These are phyloP conservation scores for Coemansia sp. DNA, from an alignment of 192 early-diverging fungal genomes.

Conservation along the genomic window DNA sequence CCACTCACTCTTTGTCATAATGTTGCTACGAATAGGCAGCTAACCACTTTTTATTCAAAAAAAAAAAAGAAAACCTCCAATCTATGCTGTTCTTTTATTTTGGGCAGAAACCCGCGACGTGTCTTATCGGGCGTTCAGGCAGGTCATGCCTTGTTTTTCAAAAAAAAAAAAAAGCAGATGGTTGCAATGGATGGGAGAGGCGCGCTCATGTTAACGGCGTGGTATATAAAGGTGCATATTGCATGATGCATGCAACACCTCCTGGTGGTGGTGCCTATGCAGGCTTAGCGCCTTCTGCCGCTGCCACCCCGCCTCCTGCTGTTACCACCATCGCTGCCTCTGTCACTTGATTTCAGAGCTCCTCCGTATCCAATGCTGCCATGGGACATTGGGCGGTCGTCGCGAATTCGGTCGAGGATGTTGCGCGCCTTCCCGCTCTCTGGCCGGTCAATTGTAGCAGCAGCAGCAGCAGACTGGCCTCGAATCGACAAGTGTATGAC, in stretches of 20 bases:
- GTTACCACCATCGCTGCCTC: neutral
- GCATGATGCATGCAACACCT: neutral
- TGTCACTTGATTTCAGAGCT: neutral
- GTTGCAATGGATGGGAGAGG: neutral
- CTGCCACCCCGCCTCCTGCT: constrained; percentile 17
- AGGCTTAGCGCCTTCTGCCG: constrained; percentile 4
- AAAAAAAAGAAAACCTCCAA: neutral
- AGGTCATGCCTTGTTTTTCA: neutral
- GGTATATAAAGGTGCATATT: neutral
- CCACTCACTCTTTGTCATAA: neutral
- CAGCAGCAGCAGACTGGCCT: constrained; percentile 7
- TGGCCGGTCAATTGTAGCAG: neutral
- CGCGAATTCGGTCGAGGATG: constrained; percentile 32
- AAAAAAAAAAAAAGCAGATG: neutral
- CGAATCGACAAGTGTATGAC: constrained; percentile 16
- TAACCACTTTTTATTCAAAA: neutral
- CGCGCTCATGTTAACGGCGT: neutral
- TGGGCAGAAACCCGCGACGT: neutral
- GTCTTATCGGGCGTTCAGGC: neutral
- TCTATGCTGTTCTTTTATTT: neutral
- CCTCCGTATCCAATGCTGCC: neutral
- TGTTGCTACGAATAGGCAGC: neutral
- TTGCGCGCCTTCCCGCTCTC: constrained; percentile 15
- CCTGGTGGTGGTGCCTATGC: neutral
- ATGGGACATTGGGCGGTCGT: constrained; percentile 15